Evolutionary conservation across 139 green algal genomes (phyloP), one percentile per base, ranked within the genome.

Genomic region (Trebouxia sp.): DNA sequence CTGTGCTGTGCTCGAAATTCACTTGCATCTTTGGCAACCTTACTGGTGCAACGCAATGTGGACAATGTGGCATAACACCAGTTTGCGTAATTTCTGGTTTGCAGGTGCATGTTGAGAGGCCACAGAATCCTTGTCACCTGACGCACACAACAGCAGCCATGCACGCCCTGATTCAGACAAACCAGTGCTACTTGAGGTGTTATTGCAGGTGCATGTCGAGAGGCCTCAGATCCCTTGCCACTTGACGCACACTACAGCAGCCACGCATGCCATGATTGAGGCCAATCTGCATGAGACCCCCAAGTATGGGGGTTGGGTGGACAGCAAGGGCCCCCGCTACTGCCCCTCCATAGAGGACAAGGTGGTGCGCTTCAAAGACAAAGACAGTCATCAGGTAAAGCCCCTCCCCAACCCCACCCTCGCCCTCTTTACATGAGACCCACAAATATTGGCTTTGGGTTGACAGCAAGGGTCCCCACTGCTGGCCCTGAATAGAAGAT

Each of bases 291-390:
- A 91, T 30, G 95, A 99, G 86, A 98, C 96, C 48, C 96, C 96
- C 11, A 95, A 95, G 51, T 99, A 99, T 74, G 96, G 96, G 0
- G 96, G 96, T 7, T 98, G 96, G 94, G 89, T 95, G 72, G 89
- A 93, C 35, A 86, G 86, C 65, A 94, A 92, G 67, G 95, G 94
- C 0, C 96, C 96, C 0, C 89, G 96, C 41, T 99, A 99, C 89
- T 99, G 96, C 89, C 96, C 96, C 15, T 97, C 91, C 55, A 98
- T 99, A 26, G 96, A 99, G 85, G 94, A 98, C 88, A 99, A 99
- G 89, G 97, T 99, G 41, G 94, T 98, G 69, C 87, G 96, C 4
- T 99, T 99, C 85, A 88, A 89, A 6, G 94, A 98, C 86, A 98
- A 98, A 85, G 80, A 91, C 37, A 94, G 86, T 65, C 96, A 99